phyloP scores from a whole-genome alignment of 306 rosid genomes.

The Cucurbita pepo region DNA sequence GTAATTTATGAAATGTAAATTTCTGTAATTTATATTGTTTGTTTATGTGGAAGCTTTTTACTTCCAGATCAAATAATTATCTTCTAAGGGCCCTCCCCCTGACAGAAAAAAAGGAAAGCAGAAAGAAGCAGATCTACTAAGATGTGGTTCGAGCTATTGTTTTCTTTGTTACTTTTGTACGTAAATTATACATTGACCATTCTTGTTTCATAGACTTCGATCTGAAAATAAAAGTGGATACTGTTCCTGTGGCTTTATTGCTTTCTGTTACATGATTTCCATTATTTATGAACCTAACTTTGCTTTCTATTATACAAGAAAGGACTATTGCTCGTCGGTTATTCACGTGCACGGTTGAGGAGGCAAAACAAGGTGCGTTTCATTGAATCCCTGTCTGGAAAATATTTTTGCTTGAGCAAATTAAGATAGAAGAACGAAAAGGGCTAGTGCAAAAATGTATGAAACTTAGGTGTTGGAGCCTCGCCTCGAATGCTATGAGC shows the following conservation, averaged over 20 bases:
- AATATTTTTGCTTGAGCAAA: background rate
- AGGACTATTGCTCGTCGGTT: background rate
- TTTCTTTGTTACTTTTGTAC: constrained; percentile 3
- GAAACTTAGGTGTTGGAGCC: background rate
- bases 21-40: constrained; percentile 45
- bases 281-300: background rate
- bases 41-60: constrained; percentile 13
- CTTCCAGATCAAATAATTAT: background rate
- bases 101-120: background rate
- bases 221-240: background rate
- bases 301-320: background rate
- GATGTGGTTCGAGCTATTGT: constrained; percentile 3
- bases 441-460: background rate
- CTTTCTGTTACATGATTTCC: background rate
- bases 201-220: background rate
- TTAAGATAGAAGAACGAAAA: background rate
- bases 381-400: background rate
- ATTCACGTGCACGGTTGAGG: background rate
- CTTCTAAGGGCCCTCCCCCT: background rate
- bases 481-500: background rate
- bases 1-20: constrained; percentile 32
- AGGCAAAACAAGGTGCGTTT: background rate
- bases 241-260: background rate
- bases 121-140: background rate
- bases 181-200: background rate